Evolutionary conservation across 148 eudicot species (phyloP), one percentile per base, ranked within the genome.

Genomic region (Linanthus parryae): DNA sequence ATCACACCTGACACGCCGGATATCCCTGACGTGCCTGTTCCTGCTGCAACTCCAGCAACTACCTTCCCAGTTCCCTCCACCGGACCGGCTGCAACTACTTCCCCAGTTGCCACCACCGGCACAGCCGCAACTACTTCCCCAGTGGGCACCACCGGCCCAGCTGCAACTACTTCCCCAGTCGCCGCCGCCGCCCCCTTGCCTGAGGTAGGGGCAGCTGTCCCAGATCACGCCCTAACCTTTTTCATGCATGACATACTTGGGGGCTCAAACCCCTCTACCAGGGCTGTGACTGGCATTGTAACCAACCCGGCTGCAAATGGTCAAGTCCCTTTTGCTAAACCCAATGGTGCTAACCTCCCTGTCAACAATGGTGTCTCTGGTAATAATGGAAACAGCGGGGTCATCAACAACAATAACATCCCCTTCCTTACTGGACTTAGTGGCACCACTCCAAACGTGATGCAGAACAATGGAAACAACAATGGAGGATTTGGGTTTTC

Each of bases 241-340:
- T 91, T 72, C 63, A 91, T 91, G 95, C 98, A 91, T 25, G 98
- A 87, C 20, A 77, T 91, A 42, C 52, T 91, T 17, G 98, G 98
- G 1, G 98, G 98, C 18, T 68, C 95, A 0, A 88, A 77, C 44
- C 94, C 98, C 1, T 78, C 98, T 2, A 94, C 94, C 13, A 25
- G 96, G 30, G 90, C 73, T 8, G 96, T 91, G 5, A 81, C 98
- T 0, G 98, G 98, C 0, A 68, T 91, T 7, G 78, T 84, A 10
- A 85, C 98, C 40, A 76, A 72, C 54, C 51, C 87, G 0, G 68
- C 67, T 1, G 78, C 67, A 23, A 86, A 82, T 54, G 75, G 68
- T 33, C 77, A n/a, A n/a, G n/a, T 87, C 61, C 96, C 98, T 0
- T 91, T 91, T 78, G 83, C 98, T 13, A 73, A 70, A 19, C 71